A percentile compares a stretch with the other conserved stretches of the same genome.
phyloP scores from a whole-genome alignment of 768 basidiomycete genomes.

The Mycena galericulata region DNA sequence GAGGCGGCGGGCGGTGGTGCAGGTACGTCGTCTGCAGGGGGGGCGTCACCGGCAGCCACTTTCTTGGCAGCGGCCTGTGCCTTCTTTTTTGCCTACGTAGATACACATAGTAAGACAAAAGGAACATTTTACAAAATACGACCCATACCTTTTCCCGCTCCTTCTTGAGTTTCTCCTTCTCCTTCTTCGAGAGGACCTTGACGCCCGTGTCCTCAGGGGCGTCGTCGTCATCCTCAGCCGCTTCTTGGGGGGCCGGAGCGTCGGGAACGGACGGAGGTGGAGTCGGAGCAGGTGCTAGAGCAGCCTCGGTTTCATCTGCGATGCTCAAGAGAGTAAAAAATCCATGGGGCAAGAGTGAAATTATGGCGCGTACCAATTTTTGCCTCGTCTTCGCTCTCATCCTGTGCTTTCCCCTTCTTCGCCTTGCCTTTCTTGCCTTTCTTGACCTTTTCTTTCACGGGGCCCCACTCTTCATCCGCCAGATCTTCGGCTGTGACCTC shows the following conservation, averaged over 20 bases:
- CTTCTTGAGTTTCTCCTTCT: constrained; percentile 98
- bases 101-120: constrained; percentile 22
- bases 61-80: constrained; percentile 93
- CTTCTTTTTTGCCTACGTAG: constrained; percentile 89
- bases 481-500: constrained; percentile 52
- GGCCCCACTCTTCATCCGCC: constrained; percentile 80
- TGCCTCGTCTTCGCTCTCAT: constrained; percentile 50
- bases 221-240: constrained; percentile 58
- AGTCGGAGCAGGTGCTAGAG: constrained; percentile 35
- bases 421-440: constrained; percentile 71
- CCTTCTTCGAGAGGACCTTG: constrained; percentile 90
- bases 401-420: constrained; percentile 58
- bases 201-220: constrained; percentile 69
- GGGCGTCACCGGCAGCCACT: constrained; percentile 45
- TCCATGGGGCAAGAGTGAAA: background rate
- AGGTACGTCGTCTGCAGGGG: constrained; percentile 38
- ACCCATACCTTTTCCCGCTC: constrained; percentile 88
- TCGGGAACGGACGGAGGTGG: constrained; percentile 37
- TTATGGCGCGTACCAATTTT: constrained; percentile 34
- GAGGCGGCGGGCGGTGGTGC: constrained; percentile 40
- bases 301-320: constrained; percentile 40
- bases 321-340: constrained; percentile 29
- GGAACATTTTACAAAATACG: constrained; percentile 9
- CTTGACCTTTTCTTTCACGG: constrained; percentile 71
- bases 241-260: constrained; percentile 45